These are phyloP conservation scores for Mediolabrus comicus DNA, from an alignment of 108 stramenopile species.

Conservation along the genomic window DNA sequence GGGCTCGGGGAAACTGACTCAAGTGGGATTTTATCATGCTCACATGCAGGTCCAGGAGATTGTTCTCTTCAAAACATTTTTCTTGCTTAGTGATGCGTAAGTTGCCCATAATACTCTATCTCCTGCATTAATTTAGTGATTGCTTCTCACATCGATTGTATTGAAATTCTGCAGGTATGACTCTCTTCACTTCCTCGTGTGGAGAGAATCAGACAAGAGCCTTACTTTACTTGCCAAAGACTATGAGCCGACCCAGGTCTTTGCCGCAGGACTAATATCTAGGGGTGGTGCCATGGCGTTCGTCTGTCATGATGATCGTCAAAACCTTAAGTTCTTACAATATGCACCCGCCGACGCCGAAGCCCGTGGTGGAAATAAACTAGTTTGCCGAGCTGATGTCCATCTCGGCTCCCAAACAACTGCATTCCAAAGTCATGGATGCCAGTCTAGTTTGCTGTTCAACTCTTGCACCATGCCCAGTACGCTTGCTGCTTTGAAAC, in stretches of 20 bases:
- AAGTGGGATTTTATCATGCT: conserved; percentile 89
- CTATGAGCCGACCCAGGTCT: conserved; percentile 82
- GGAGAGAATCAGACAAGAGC: conserved; percentile 87
- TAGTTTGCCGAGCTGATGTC: conserved; percentile 89
- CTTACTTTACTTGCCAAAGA: conserved; percentile 86
- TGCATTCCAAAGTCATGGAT: conserved; percentile 68
- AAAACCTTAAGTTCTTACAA: conserved; percentile 89
- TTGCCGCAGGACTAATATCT: conserved; percentile 79
- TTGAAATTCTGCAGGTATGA: conserved; percentile 59
- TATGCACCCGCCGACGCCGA: conserved; percentile 90
- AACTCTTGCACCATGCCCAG: conserved; percentile 74
- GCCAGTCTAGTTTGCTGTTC: conserved; percentile 72
- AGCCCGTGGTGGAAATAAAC: conserved; percentile 89
- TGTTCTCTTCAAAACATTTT: conserved; percentile 79
- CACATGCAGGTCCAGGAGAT: conserved; percentile 85
- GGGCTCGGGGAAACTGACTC: conserved; percentile 76
- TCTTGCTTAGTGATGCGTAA: conserved; percentile 74
- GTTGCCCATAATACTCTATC: not conserved
- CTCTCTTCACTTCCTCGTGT: conserved; percentile 84
- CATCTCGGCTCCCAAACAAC: conserved; percentile 85
- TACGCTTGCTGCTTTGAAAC: conserved; percentile 77
- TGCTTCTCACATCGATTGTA: not conserved
- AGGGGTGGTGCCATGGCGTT: conserved; percentile 75
- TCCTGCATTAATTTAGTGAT: not conserved
- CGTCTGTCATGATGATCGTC: conserved; percentile 88